phyloP scores from a whole-genome alignment of 1,284 basidiomycete species.

The Cronartium ribicola region DNA sequence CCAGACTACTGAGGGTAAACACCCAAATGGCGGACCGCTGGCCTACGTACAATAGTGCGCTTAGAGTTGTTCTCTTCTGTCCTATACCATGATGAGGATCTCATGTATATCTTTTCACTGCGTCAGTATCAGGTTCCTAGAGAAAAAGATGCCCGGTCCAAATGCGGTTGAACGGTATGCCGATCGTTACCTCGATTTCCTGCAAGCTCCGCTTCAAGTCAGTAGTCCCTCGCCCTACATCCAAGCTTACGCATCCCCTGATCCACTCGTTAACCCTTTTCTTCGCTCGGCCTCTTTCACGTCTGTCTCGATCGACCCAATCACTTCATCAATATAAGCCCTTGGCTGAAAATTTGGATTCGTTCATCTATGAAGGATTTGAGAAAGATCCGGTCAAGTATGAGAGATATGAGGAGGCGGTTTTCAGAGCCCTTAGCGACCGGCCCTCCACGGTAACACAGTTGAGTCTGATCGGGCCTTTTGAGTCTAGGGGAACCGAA shows the following conservation, averaged over 20 bases:
- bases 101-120: slow-evolving; percentile 64
- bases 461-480: slow-evolving; percentile 17
- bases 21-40: slow-evolving; percentile 71
- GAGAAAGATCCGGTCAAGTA: slow-evolving; percentile 98
- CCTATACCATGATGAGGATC: slow-evolving; percentile 55
- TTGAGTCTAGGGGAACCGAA: neutral
- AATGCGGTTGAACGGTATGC: slow-evolving; percentile 80
- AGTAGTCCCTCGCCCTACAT: slow-evolving; percentile 22
- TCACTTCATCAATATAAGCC: slow-evolving; percentile 58
- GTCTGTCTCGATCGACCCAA: slow-evolving; percentile 22
- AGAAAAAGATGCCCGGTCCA: slow-evolving; percentile 56
- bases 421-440: slow-evolving; percentile 74
- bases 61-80: neutral
- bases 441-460: slow-evolving; percentile 56
- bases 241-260: neutral
- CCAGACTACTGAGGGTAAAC: slow-evolving; percentile 62
- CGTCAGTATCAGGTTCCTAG: slow-evolving; percentile 46
- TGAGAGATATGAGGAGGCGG: slow-evolving; percentile 86
- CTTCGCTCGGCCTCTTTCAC: neutral
- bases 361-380: slow-evolving; percentile 92
- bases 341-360: slow-evolving; percentile 92
- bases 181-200: slow-evolving; percentile 85
- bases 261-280: neutral
- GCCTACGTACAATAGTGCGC: slow-evolving; percentile 79
- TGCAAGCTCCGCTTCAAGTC: slow-evolving; percentile 90